phyloP scores from a whole-genome alignment of 2,329 filamentous ascomycete genomes.

The Microsporum ferrugineum region DNA sequence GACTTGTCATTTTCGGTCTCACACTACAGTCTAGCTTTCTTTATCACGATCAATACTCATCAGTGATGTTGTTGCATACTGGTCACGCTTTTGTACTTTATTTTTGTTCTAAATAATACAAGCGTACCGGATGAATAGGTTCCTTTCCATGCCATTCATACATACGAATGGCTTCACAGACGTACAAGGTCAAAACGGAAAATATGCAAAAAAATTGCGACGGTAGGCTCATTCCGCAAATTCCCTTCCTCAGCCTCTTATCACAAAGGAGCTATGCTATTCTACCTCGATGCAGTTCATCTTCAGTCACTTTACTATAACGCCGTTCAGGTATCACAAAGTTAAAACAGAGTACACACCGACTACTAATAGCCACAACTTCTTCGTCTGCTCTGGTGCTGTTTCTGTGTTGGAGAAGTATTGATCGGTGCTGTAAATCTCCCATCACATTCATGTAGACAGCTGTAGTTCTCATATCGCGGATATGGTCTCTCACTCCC shows the following conservation, averaged over 20 bases:
- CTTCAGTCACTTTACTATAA: neutral
- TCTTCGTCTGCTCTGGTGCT: neutral
- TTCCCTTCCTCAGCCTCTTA: neutral
- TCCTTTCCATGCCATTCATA: neutral
- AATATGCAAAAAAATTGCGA: neutral
- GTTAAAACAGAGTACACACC: neutral
- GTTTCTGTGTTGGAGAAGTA: neutral
- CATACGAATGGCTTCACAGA: neutral
- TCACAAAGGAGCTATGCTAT: neutral
- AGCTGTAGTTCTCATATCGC: neutral
- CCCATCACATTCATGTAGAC: neutral
- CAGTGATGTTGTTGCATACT: neutral
- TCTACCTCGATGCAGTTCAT: neutral
- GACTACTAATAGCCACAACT: neutral
- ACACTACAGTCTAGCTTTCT: neutral
- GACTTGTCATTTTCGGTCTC: neutral
- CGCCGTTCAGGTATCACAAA: neutral
- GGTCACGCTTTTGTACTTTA: slow-evolving; percentile 1
- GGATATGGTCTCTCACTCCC: slow-evolving; percentile 10
- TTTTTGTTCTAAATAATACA: neutral
- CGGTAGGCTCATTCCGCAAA: neutral
- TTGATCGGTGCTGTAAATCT: neutral
- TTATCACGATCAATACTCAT: neutral
- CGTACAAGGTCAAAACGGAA: neutral
- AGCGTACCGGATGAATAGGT: neutral